Percentiles rank a stretch among this genome's conserved stretches.
phyloP scores from a whole-genome alignment of 768 basidiomycete species.

The Rhodotorula kratochvilovae region DNA sequence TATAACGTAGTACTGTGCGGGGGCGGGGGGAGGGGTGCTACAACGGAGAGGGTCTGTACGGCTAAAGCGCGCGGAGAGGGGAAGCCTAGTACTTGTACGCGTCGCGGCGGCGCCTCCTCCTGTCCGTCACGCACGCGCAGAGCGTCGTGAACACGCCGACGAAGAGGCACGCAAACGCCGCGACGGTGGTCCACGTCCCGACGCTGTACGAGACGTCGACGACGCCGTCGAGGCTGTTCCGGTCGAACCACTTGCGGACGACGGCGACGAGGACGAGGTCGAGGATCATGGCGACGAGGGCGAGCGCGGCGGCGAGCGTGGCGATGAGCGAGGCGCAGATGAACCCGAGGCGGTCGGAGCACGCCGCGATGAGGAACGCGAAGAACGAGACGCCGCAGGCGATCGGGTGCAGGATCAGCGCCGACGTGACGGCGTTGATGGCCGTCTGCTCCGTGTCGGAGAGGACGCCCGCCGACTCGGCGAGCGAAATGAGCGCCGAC shows the following conservation, averaged over 20 bases:
- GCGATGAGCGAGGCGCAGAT: constrained; percentile 45
- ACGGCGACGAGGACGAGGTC: constrained; percentile 45
- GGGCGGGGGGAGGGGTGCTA: no score
- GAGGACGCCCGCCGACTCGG: background rate
- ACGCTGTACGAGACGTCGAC: constrained; percentile 3
- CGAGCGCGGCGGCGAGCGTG: constrained; percentile 44
- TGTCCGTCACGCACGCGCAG: constrained; percentile 18
- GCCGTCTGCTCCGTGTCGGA: background rate
- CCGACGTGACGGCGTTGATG: constrained; percentile 43
- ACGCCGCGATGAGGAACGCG: constrained; percentile 46
- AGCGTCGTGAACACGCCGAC: constrained; percentile 14
- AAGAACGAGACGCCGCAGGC: constrained; percentile 46
- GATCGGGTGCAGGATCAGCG: constrained; percentile 47
- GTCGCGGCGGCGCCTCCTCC: background rate
- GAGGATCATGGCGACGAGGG: constrained; percentile 35
- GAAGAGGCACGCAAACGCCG: constrained; percentile 26
- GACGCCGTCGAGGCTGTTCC: background rate
- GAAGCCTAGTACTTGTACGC: background rate
- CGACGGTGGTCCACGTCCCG: constrained; percentile 26
- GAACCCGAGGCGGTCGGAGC: constrained; percentile 46
- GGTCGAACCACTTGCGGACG: constrained; percentile 21
- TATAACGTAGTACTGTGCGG: background rate
- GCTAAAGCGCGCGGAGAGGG: no score
- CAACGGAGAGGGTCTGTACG: background rate
- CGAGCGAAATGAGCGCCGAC: background rate